Conservation (phyloP, 129 eudicot species). For the Oenanthe sinensis region DNA sequence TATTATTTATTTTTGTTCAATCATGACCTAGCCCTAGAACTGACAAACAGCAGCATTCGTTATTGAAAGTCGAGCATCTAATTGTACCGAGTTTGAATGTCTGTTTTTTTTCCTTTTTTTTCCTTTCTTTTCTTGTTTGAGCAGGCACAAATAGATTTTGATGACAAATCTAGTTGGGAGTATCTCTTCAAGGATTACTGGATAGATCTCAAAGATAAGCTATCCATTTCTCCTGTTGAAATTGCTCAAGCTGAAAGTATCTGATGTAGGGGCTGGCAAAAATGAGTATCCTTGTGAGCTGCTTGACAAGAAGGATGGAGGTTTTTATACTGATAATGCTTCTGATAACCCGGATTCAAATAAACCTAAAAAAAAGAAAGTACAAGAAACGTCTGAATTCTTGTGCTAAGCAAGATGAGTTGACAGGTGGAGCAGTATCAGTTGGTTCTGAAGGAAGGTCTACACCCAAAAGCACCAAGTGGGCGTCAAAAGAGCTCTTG, state of each 20-base stretch:
- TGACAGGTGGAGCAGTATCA: conserved; percentile 14
- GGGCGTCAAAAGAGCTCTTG: conserved; percentile 82
- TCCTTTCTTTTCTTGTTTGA: not conserved
- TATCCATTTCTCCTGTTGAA: conserved; percentile 58
- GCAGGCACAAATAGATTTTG: conserved; percentile 49
- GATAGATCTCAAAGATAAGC: conserved; percentile 51
- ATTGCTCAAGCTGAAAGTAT: conserved; percentile 57
- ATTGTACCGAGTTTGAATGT: not conserved
- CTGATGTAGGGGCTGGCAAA: conserved; percentile 32
- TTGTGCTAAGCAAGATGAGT: conserved; percentile 24
- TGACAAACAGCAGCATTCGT: not conserved
- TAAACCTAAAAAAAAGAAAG: conserved; percentile 48
- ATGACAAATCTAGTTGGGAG: conserved; percentile 79
- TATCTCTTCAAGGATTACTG: conserved; percentile 86
- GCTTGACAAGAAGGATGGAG: conserved; percentile 34
- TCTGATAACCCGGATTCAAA: conserved; percentile 34
- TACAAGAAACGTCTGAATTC: conserved; percentile 41
- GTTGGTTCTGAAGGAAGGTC: conserved; percentile 25
- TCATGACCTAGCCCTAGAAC: not conserved
- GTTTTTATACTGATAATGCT: conserved; percentile 55
- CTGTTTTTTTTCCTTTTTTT: conserved; percentile 1
- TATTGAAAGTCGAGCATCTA: not conserved
- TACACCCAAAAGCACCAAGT: conserved; percentile 39
- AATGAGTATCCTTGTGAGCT: conserved; percentile 31
- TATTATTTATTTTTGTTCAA: no score